phyloP scores from a whole-genome alignment of 768 basidiomycete genomes.

The Serendipita vermifera region DNA sequence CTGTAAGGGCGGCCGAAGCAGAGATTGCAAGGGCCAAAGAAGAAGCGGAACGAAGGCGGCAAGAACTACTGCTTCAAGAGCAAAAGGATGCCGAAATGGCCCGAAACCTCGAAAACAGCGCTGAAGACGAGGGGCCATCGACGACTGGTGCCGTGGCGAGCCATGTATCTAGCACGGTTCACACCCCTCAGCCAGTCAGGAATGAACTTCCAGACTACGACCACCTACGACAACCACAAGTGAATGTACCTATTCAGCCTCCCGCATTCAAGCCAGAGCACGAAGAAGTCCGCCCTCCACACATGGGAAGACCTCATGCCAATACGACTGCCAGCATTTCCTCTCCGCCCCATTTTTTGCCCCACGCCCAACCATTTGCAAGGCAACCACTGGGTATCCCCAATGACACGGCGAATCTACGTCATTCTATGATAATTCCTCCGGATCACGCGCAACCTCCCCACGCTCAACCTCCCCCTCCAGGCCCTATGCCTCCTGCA shows the following conservation, averaged over 20 bases:
- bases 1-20: not conserved
- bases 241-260: not conserved
- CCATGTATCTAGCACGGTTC: not conserved
- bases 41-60: not conserved
- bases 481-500: too few relatives aligned
- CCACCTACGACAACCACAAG: not conserved
- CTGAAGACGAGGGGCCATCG: too few relatives aligned
- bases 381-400: not conserved
- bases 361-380: not conserved
- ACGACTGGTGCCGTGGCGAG: not conserved
- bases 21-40: not conserved
- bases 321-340: not conserved
- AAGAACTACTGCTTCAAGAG: not conserved
- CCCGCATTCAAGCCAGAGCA: not conserved
- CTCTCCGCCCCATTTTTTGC: not conserved
- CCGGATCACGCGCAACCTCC: not conserved
- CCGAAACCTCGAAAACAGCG: not conserved
- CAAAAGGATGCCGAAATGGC: conserved; percentile 7
- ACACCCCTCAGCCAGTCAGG: not conserved
- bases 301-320: not conserved
- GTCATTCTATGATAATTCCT: not conserved
- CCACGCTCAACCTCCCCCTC: not conserved
- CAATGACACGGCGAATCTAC: not conserved
- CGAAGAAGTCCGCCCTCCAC: not conserved
- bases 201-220: conserved; percentile 2